Conservation (phyloP, 129 eudicot genomes). For the Erigeron canadensis region DNA sequence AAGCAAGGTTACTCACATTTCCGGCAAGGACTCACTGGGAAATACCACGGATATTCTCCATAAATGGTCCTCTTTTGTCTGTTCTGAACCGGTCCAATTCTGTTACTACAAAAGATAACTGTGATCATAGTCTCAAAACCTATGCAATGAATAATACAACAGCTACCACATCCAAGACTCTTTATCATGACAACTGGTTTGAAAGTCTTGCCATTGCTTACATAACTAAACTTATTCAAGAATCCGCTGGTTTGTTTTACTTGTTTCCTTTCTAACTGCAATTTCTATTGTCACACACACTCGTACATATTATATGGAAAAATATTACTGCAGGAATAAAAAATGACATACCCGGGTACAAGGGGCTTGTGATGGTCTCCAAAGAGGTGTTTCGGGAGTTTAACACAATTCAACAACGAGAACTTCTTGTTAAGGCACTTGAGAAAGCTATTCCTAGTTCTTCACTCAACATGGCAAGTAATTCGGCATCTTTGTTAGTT, state of each 20-base stretch:
- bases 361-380: slow-evolving; percentile 65
- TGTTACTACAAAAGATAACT: slow-evolving; percentile 5
- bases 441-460: slow-evolving; percentile 59
- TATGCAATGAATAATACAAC: neutral
- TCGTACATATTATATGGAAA: neutral
- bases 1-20: slow-evolving; percentile 11
- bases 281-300: neutral
- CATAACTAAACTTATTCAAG: slow-evolving; percentile 58
- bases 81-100: slow-evolving; percentile 2
- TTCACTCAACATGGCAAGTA: slow-evolving; percentile 61
- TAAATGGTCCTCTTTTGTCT: slow-evolving; percentile 6
- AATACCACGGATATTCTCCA: slow-evolving; percentile 22
- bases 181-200: slow-evolving; percentile 66
- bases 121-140: neutral
- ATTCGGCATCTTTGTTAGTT: neutral
- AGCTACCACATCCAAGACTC: slow-evolving; percentile 30
- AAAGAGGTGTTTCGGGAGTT: slow-evolving; percentile 35
- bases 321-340: slow-evolving; percentile 41
- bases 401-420: slow-evolving; percentile 42
- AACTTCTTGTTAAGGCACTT: slow-evolving; percentile 51
- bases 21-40: slow-evolving; percentile 22
- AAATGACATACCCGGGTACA: slow-evolving; percentile 56
- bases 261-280: neutral
- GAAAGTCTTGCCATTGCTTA: slow-evolving; percentile 64
- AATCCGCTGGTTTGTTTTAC: slow-evolving; percentile 56